Base-by-base conservation (phyloP, 2,329 filamentous ascomycete species). In the Cytospora schulzeri region DNA sequence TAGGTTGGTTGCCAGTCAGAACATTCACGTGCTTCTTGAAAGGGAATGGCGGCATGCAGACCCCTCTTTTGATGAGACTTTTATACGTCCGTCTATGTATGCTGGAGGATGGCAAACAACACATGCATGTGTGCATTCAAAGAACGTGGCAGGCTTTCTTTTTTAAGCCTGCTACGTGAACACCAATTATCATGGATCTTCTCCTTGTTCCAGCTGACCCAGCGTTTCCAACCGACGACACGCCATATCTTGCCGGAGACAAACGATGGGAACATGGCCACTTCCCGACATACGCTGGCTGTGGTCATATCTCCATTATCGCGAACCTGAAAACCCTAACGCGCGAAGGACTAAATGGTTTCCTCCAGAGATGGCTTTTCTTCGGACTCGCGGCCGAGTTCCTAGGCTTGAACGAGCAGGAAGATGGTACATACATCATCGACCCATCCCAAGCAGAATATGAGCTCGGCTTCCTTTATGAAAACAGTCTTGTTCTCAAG, bases 291-390 rank as follows among this genome's bases (percentile, higher is more conserved):
- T 76, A 74, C 58, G 66, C 70, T 9, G 33, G 64, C 8, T 66
- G 70, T 6, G 69, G 65, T 29, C 65, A 69, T 15, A 67, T 58
- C 14, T 33, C 3, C 57, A 70, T 62, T 28, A 57, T 57, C 3
- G 64, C 70, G 45, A 54, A 22, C n/a, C 51, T 68, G 11, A 64
- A 72, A 57, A 65, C 71, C 2, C 69, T 70, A 4, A 66, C 70
- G 9, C 51, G 66, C 9, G 62, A 64, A 4, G 70, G 72, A 14
- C 60, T 71, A 12, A 65, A 73, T 38, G 60, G 68, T 0, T 73
- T 75, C 51, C 55, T 73, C 17, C 75, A 76, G 59, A 75, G 71
- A 8, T 76, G 75, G 74, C 66, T 77, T 9, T 76, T 70, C 57
- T 74, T 76, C 63, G 74, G 75, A 0, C 64, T 73, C 4, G 33